phyloP scores from a whole-genome alignment of 2,329 filamentous ascomycete genomes.

The Cladosporium colombiae region DNA sequence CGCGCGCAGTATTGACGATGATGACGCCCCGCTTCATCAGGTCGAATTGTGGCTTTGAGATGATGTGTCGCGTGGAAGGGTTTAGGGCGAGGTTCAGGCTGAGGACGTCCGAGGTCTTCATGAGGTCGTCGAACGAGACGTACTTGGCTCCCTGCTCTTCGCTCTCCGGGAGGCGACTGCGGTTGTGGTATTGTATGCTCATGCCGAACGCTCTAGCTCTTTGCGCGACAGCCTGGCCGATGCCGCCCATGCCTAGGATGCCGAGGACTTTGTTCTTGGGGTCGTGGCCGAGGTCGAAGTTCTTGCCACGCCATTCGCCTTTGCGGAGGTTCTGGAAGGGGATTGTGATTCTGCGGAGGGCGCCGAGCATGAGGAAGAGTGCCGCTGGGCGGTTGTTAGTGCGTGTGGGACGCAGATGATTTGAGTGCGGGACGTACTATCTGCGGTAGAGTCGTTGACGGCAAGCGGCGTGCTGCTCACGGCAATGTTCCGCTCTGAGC shows the following conservation, averaged over 20 bases:
- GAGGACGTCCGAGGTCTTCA: constrained; percentile 56
- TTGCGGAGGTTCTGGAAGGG: constrained; percentile 49
- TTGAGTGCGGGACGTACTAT: constrained; percentile 25
- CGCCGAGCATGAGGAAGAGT: constrained; percentile 54
- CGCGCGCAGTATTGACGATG: constrained; percentile 60
- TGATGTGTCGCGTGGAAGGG: constrained; percentile 53
- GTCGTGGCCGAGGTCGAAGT: constrained; percentile 53
- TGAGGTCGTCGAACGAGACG: constrained; percentile 57
- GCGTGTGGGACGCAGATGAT: background rate
- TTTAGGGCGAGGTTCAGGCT: constrained; percentile 57
- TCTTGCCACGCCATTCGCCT: constrained; percentile 43
- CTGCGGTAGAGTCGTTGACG: constrained; percentile 53
- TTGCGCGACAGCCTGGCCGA: constrained; percentile 52
- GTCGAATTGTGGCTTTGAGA: constrained; percentile 52
- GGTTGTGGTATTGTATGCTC: constrained; percentile 61
- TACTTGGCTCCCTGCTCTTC: constrained; percentile 52
- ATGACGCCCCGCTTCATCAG: constrained; percentile 59
- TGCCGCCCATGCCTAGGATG: constrained; percentile 62
- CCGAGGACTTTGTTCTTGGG: constrained; percentile 56
- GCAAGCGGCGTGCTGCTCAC: constrained; percentile 52
- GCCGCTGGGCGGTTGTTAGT: constrained; percentile 35
- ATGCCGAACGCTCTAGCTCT: constrained; percentile 58
- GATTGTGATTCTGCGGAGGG: constrained; percentile 52
- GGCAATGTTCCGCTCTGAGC: constrained; percentile 40
- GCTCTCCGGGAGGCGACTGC: constrained; percentile 41